Base-by-base conservation (phyloP, 306 rosid species). In the Hippophae tibetana region DNA sequence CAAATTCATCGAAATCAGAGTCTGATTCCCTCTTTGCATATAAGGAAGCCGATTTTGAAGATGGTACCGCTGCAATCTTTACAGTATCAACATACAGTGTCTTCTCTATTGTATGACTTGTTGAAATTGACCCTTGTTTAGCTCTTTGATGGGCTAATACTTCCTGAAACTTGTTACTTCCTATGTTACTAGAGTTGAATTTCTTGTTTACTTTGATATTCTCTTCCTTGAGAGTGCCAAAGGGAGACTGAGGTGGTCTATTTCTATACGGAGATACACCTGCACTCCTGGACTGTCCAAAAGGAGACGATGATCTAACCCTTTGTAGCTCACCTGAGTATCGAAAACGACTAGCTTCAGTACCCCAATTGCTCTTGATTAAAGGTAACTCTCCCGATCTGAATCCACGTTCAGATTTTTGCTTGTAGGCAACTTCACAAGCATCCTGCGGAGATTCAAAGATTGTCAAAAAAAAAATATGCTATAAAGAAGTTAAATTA, bases 1-100 rank as follows among this genome's bases (percentile, higher is more conserved):
- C 67, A 14, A 60, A 57, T 9, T 76, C 71, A 50, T 70, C 70
- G 43, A 62, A 65, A 54, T 54, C 45, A 52, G 71, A 52, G 52
- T 77, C 68, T 2, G 50, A 54, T 51, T 56, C 78, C 66, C 43
- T 57, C 63, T 72, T 71, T 51, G 14, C 71, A 68, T 69, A 72
- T 43, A 65, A 63, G 65, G 57, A 74, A 65, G 62, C 71, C 31
- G 76, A 62, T 50, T 73, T 79, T 54, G 74, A 67, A 61, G 52
- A 64, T 27, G 78, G 48, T 41, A 44, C 43, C 65, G 74, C 76
- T 14, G 62, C 74, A 54, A 71, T 75, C 54, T 84, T 81, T 1
- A 67, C 79, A 60, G 82, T 70, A 72, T 87, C 98, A 67, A 92
- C 84, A 63, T 85, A 81, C 72, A 92, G 65, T 12, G 86, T 87